Evolutionary conservation across 352 stramenopile species (phyloP), one percentile per base, ranked within the genome.

Genomic region (Globisporangium apiculatum): DNA sequence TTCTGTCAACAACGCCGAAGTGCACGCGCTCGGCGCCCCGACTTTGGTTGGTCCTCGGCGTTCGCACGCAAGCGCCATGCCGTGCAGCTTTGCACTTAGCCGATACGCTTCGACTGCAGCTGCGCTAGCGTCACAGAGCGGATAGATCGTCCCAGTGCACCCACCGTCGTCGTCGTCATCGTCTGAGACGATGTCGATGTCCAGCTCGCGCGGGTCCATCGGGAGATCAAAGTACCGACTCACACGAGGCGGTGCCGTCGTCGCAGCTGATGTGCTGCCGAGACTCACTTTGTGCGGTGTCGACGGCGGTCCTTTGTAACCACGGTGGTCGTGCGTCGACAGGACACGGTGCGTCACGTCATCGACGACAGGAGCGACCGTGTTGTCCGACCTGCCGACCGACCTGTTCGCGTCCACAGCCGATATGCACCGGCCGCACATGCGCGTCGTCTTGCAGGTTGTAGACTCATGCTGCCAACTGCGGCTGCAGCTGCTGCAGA

Each of bases 401-500:
- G 2, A 31, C 24, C 24, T 31, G 24, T 31, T 31, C 24, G 24
- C 24, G 24, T 31, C 24, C 24, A 31, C 24, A 31, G 38, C 4
- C 38, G 38, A 31, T 31, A 31, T 31, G 24, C 24, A 31, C 24
- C 24, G 24, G 24, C 24, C 24, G 24, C 24, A 31, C 24, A 31
- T 31, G 24, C 24, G 24, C 24, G 2, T 42, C 38, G 38, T 17
- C 42, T 47, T 47, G 42, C 24, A 31, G 1, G 42, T 6, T 12
- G 12, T 47, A 0, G 40, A 7, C 11, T 47, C 36, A 24, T 66
- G 45, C 37, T 47, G 37, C 36, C 60, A 58, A n/a, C 54, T 53
- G n/a, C 57, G 48, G 24, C 58, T 68, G 58, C 62, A 68, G 15
- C 24, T n/a, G 10, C 60, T 38, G 38, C 62, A 68, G 35, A 68